Evolutionary conservation across 2,329 filamentous ascomycete species (phyloP).

Genomic region (Fusarium bulbicola): DNA sequence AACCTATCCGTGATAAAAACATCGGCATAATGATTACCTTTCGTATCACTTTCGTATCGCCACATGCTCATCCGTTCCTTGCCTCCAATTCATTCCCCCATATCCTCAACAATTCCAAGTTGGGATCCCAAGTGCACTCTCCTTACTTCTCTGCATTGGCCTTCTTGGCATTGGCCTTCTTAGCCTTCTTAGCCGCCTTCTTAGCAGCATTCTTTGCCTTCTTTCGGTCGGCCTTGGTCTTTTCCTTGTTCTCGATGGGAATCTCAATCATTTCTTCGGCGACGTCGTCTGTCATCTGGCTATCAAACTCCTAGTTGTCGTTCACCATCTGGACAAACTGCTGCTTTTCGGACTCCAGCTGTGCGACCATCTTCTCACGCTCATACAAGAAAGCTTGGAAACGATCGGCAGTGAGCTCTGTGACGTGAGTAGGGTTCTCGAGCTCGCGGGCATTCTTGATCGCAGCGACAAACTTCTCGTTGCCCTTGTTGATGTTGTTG

Average conservation of each 20-base stretch:
- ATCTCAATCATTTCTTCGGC: neutral
- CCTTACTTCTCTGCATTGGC: neutral
- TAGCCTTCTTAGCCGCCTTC: neutral
- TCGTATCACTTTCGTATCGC: neutral
- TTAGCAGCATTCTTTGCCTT: neutral
- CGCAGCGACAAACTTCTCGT: neutral
- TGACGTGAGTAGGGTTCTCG: rapidly evolving
- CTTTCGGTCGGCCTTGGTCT: neutral
- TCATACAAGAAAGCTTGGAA: neutral
- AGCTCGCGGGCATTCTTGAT: neutral
- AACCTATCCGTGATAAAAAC: neutral
- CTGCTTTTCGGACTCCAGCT: neutral
- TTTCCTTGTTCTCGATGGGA: rapidly evolving
- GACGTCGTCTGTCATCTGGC: neutral
- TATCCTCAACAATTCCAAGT: rapidly evolving
- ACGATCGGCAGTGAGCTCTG: neutral
- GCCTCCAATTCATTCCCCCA: no score
- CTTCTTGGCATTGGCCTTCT: neutral
- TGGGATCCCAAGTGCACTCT: rapidly evolving
- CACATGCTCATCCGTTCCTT: neutral
- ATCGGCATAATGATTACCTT: rapidly evolving
- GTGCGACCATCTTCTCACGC: neutral
- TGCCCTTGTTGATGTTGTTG: neutral
- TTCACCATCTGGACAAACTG: neutral
- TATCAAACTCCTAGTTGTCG: neutral